phyloP scores from a whole-genome alignment of 192 early-diverging fungal species.

The Chytriomyces confervae region DNA sequence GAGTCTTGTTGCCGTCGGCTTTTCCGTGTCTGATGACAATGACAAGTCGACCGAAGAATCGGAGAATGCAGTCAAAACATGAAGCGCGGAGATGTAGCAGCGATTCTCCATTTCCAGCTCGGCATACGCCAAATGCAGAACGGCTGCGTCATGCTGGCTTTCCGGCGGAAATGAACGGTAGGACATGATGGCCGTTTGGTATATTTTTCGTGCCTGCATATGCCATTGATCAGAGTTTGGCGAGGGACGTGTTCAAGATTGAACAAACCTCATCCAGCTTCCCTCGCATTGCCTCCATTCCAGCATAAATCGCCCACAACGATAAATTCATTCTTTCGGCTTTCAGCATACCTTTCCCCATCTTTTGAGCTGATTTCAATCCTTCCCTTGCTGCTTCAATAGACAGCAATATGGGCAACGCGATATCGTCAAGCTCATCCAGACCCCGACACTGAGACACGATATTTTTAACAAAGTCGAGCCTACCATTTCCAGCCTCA shows the following conservation, averaged over 20 bases:
- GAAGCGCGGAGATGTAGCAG: slow-evolving; percentile 15
- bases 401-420: slow-evolving; percentile 22
- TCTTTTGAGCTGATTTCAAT: slow-evolving; percentile 38
- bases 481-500: neutral
- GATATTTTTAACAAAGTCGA: slow-evolving; percentile 15
- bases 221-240: no score
- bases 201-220: slow-evolving; percentile 49
- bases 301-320: slow-evolving; percentile 51
- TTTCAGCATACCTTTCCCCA: slow-evolving; percentile 48
- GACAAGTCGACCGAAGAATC: slow-evolving; percentile 19
- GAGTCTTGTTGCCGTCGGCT: slow-evolving; percentile 25
- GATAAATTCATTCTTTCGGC: slow-evolving; percentile 46
- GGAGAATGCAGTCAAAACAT: slow-evolving; percentile 30
- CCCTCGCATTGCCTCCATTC: slow-evolving; percentile 36
- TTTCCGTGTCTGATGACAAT: slow-evolving; percentile 1
- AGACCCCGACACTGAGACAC: slow-evolving; percentile 8
- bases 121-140: slow-evolving; percentile 42
- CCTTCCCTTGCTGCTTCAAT: slow-evolving; percentile 31
- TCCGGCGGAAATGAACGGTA: slow-evolving; percentile 39
- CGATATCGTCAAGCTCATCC: slow-evolving; percentile 11
- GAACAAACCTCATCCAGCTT: slow-evolving; percentile 40
- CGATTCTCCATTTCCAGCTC: slow-evolving; percentile 38
- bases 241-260: no score
- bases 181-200: slow-evolving; percentile 42
- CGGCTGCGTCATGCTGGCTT: slow-evolving; percentile 34